phyloP scores from a whole-genome alignment of 331 rosid species.

The Saraca asoca region DNA sequence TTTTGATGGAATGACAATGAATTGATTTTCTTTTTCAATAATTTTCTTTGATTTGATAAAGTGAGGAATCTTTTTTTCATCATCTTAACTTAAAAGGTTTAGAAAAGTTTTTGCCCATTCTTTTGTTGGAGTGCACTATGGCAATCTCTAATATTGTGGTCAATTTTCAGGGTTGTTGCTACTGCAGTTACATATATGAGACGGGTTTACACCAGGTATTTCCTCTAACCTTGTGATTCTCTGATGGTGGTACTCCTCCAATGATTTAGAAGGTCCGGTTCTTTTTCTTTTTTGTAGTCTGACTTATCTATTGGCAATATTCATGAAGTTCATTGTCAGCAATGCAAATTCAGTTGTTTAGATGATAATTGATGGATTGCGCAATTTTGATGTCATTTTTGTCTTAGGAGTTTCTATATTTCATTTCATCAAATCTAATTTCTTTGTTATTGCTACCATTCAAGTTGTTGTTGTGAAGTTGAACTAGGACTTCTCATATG shows the following conservation, averaged over 20 bases:
- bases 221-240: slow-evolving; percentile 19
- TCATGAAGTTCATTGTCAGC: slow-evolving; percentile 14
- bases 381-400: slow-evolving; percentile 23
- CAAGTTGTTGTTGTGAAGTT: slow-evolving; percentile 4
- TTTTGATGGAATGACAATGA: too few species aligned
- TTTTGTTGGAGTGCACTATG: slow-evolving; percentile 5
- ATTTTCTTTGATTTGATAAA: too few species aligned
- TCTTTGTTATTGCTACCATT: not conserved
- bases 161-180: slow-evolving; percentile 80
- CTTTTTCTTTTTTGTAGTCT: too few species aligned
- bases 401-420: not conserved
- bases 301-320: slow-evolving; percentile 18
- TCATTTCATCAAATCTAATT: slow-evolving; percentile 15
- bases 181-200: slow-evolving; percentile 95
- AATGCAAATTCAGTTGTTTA: slow-evolving; percentile 8
- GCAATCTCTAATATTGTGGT: slow-evolving; percentile 35
- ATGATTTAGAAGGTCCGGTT: too few species aligned
- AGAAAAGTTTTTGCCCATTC: slow-evolving; percentile 17
- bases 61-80: not conserved
- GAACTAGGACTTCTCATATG: slow-evolving; percentile 11
- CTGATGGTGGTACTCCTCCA: slow-evolving; percentile 3
- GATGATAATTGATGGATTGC: slow-evolving; percentile 19
- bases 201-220: slow-evolving; percentile 88
- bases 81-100: slow-evolving; percentile 14
- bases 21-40: too few species aligned